Conservation (phyloP, 768 basidiomycete species). For the Auricularia heimuer region DNA sequence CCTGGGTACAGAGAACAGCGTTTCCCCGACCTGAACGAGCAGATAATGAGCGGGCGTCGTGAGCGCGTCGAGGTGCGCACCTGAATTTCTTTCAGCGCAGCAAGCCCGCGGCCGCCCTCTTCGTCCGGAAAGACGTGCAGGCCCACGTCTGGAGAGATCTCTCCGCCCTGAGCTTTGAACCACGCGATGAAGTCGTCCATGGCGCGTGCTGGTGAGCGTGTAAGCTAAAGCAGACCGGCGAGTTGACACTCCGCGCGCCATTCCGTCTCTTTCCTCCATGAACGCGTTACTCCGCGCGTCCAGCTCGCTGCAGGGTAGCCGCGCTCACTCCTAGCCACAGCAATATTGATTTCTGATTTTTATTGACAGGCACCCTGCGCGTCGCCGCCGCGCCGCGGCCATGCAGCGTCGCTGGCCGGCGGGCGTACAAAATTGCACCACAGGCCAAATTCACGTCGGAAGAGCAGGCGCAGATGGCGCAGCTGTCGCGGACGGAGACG, state of each 20-base stretch:
- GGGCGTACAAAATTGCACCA: neutral
- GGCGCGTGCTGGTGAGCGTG: no score
- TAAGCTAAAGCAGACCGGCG: no score
- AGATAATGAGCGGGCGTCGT: neutral
- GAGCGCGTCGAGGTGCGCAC: conserved; percentile 29
- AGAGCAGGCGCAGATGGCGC: neutral
- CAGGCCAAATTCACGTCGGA: neutral
- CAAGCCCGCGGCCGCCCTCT: conserved; percentile 52
- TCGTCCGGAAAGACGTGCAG: conserved; percentile 31
- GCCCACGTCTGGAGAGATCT: conserved; percentile 31
- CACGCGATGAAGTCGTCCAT: conserved; percentile 36
- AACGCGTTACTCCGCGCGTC: no score
- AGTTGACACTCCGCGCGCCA: no score
- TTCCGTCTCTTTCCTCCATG: no score
- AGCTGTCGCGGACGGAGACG: neutral
- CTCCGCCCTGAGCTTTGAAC: conserved; percentile 46
- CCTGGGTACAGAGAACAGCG: conserved; percentile 77
- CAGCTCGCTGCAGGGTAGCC: no score
- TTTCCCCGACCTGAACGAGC: conserved; percentile 8
- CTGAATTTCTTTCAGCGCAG: conserved; percentile 65
- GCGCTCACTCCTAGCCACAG: no score
- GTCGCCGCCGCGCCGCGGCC: no score
- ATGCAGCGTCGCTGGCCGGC: neutral
- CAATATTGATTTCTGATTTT: no score
- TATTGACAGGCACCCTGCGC: no score